These are phyloP conservation scores for Magnolia changhungtana DNA, from an alignment of 164 flowering plant genomes.

Conservation along the genomic window DNA sequence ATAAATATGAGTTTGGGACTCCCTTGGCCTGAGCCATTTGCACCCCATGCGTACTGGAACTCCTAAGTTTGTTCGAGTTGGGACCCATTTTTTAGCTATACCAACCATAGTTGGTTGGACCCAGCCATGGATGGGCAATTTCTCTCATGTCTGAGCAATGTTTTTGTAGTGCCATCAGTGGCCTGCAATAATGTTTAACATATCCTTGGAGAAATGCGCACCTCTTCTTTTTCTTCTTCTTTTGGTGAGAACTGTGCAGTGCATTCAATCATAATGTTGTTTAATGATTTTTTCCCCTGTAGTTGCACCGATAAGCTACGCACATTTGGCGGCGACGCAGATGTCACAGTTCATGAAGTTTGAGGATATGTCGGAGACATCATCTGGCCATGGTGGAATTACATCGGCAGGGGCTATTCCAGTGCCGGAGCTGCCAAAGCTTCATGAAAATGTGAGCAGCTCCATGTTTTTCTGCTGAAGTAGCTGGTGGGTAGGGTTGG, in stretches of 20 bases:
- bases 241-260: neutral
- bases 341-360: conserved; percentile 57
- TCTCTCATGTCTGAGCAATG: too few species aligned
- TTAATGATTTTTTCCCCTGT: conserved; percentile 10
- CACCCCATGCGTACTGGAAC: too few species aligned
- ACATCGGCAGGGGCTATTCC: conserved; percentile 37
- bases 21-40: too few species aligned
- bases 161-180: too few species aligned
- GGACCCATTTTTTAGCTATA: too few species aligned
- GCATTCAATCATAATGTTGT: neutral
- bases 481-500: neutral
- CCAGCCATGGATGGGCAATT: too few species aligned
- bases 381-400: conserved; percentile 54
- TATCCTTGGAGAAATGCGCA: neutral
- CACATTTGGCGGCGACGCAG: conserved; percentile 69
- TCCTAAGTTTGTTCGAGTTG: too few species aligned
- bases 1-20: too few species aligned
- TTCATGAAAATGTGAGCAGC: conserved; percentile 41
- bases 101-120: too few species aligned
- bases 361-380: conserved; percentile 56
- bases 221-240: too few species aligned
- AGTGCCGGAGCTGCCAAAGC: conserved; percentile 53
- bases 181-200: neutral
- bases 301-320: conserved; percentile 73
- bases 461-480: conserved; percentile 63